phyloP scores from a whole-genome alignment of 2,329 filamentous ascomycete species.

The Shiraia bambusicola region DNA sequence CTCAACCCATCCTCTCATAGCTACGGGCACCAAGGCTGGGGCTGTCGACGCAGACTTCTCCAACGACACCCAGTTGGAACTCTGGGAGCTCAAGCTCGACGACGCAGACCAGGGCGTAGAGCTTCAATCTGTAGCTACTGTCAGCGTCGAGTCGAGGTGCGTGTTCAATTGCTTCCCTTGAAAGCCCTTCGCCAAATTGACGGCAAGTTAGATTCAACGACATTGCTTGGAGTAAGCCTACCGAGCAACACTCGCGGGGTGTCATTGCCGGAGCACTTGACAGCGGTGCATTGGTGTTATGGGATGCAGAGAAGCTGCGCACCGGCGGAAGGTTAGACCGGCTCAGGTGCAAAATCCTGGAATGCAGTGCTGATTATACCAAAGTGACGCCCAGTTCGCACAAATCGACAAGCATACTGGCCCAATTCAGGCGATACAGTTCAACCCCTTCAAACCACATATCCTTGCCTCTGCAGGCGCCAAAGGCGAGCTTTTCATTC shows the following conservation, averaged over 20 bases:
- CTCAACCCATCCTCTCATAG: constrained; percentile 75
- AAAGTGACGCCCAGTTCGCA: constrained; percentile 75
- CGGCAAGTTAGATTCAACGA: constrained; percentile 77
- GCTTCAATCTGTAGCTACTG: constrained; percentile 79
- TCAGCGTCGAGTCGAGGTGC: constrained; percentile 88
- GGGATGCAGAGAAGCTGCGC: constrained; percentile 77
- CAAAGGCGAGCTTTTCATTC: constrained; percentile 95
- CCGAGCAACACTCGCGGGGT: constrained; percentile 75
- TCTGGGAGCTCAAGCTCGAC: constrained; percentile 91
- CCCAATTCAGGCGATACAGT: constrained; percentile 90
- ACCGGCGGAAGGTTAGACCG: constrained; percentile 52
- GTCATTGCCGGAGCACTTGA: constrained; percentile 95
- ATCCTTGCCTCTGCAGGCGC: constrained; percentile 89
- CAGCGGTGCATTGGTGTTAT: constrained; percentile 88
- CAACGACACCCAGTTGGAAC: constrained; percentile 91
- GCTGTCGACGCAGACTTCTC: constrained; percentile 97
- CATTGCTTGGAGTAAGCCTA: constrained; percentile 87
- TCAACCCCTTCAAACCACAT: constrained; percentile 90
- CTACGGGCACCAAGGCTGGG: constrained; percentile 90
- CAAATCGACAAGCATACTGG: constrained; percentile 88
- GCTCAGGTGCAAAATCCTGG: constrained; percentile 47
- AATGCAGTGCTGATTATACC: constrained; percentile 30
- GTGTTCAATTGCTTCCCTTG: constrained; percentile 5
- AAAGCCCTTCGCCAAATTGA: constrained; percentile 19
- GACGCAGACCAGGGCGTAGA: constrained; percentile 74